Evolutionary conservation across 1,284 basidiomycete species (phyloP), one percentile per base, ranked within the genome.

Genomic region (Marasmius sp.): DNA sequence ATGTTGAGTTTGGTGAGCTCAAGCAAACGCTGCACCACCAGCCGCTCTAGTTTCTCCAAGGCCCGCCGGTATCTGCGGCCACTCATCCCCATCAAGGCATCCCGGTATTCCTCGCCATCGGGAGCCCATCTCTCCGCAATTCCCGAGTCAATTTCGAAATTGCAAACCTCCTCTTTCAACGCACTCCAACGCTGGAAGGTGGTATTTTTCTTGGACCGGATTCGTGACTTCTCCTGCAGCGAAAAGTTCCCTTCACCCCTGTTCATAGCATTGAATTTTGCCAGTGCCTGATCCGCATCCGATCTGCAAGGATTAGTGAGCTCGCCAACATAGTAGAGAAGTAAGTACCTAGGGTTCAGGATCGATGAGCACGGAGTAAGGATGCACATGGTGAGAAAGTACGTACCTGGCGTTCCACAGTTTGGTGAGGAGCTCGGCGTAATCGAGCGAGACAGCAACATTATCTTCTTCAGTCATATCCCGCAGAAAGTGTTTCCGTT

Each of bases 1-100:
- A 59, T 34, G 22, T 59, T 59, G n/a, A 59, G 47, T 37, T 61
- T 60, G 11, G 33, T 51, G 6, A 73, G 55, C 63, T 72, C 70
- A 47, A 72, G 67, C 36, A 72, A 57, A 8, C 63, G 66, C 52
- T 66, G 66, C 0, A 71, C 65, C 5, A 71, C 66, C 1, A 72
- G 61, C 6, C 61, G 49, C 47, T 71, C 64, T 0, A 72, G 63
- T 10, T 63, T 53, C 39, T 66, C 67, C 14, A 71, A 48, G 1
- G 69, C 69, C 1, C 41, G 52, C 1, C 59, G 61, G 49, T 69
- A 72, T 12, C 63, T 51, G 2, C 68, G 65, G 27, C 65, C 41
- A 1, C 54, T 54, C 20, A 64, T 33, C 6, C 62, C 41, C 0
- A 16, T 39, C 10, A 62, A 20, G 4, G 58, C 60, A 2, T 58